Evolutionary conservation across 2,329 filamentous ascomycete genomes (phyloP).

Genomic region (Aspergillus sp.): DNA sequence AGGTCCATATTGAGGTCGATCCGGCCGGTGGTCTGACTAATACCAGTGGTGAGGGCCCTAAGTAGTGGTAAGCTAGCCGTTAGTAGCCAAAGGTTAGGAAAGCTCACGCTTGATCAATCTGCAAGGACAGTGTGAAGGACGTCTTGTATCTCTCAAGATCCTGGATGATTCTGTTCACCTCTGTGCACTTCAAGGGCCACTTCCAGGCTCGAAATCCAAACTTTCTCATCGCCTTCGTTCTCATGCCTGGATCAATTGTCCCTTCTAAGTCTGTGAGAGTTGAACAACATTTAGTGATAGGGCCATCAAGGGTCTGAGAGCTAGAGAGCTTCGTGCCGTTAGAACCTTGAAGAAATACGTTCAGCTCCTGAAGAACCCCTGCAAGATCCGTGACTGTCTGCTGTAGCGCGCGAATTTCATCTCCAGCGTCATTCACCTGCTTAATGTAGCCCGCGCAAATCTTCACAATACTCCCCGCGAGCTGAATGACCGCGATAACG

Average conservation of each 20-base stretch:
- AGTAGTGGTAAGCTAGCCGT: conserved; percentile 2
- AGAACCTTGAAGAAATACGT: conserved; percentile 6
- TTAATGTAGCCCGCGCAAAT: conserved; percentile 14
- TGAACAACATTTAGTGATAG: conserved; percentile 4
- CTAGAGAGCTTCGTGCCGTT: conserved; percentile 2
- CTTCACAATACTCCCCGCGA: conserved; percentile 11
- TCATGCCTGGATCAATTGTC: conserved; percentile 9
- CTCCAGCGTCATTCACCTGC: conserved; percentile 13
- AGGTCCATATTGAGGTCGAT: too few species aligned
- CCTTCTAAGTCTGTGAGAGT: conserved; percentile 5
- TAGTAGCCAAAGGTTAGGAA: conserved; percentile 2
- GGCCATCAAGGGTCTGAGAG: neutral
- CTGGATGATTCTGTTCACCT: conserved; percentile 12
- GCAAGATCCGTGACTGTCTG: conserved; percentile 5
- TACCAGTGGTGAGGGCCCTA: conserved; percentile 3
- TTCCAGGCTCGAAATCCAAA: conserved; percentile 19
- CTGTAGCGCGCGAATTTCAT: conserved; percentile 14
- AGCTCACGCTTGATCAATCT: conserved; percentile 20
- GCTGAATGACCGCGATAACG: conserved; percentile 16
- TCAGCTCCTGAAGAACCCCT: conserved; percentile 8
- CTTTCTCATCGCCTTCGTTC: conserved; percentile 10
- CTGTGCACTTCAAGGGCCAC: conserved; percentile 19
- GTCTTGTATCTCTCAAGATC: conserved; percentile 16
- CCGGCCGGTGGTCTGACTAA: too few species aligned
- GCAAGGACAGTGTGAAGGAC: conserved; percentile 15